Base-by-base conservation (phyloP, 2,329 filamentous ascomycete species). In the Chaetothyriales sp. region DNA sequence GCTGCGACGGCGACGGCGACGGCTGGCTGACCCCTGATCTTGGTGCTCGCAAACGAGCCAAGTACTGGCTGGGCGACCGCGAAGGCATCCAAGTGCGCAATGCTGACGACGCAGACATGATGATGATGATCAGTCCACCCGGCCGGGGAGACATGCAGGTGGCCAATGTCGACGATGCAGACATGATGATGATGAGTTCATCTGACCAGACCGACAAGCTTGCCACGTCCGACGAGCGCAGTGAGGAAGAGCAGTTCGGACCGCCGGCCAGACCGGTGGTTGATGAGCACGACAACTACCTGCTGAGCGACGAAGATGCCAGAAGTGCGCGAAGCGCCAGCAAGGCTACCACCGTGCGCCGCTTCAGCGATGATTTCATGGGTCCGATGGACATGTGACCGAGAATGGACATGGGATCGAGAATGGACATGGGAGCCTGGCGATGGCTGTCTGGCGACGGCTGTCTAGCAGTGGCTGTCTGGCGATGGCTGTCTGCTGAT, bases 31-130 rank as follows among this genome's bases (percentile, higher is more conserved):
- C 71, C 15, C 70, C 77, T 2, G 71, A 74, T 56, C 61, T 69
- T 2, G 81, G 81, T 37, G 83, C 83, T 6, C 80, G 79, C 61
- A 95, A 95, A 72, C 83, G 89, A 46, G 87, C 88, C 13, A 80
- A 78, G 55, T 95, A 87, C 68, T 95, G 89, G 90, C 77, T 95
- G 2, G 88, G 89, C 44, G 82, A 87, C 55, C 75, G 71, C 43
- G 72, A 75, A 3, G 68, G 68, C 40, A 63, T 70, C 49, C 63
- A 67, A 28, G 65, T 69, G 48, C 67, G 67, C 44, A 70, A 70
- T 44, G 68, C 70, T 48, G 69, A 68, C 29, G 73, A 75, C 33
- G 68, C 73, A 56, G 66, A 69, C 20, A 65, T 70, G 33, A n/a
- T n/a, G n/a, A n/a, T n/a, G n/a, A 28, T 44, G 18, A n/a, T n/a